Evolutionary conservation across 305 asterid species (phyloP).

Genomic region (Solanum hybrid): DNA sequence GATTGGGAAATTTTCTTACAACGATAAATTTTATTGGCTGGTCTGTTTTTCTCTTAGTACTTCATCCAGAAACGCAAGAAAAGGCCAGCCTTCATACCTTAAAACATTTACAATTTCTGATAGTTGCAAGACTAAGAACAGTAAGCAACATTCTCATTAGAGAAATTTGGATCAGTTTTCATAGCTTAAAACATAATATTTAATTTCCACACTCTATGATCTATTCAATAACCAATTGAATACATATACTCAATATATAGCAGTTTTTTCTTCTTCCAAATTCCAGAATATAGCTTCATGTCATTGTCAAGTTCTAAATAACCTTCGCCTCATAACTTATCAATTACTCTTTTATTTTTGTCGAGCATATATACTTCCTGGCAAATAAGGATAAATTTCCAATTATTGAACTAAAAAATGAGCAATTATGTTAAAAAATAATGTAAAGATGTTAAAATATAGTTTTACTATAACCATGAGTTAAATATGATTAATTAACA

Average conservation of each 20-base stretch:
- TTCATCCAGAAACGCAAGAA: conserved; percentile 56
- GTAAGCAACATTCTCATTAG: neutral
- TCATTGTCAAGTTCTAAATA: neutral
- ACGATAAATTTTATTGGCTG: conserved; percentile 46
- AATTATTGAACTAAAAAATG: too few species aligned
- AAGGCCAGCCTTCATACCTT: conserved; percentile 21
- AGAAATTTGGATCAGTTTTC: too few species aligned
- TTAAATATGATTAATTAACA: too few species aligned
- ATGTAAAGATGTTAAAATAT: neutral
- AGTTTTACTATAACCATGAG: neutral
- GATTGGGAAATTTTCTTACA: conserved; percentile 8
- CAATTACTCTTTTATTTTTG: neutral
- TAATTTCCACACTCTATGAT: too few species aligned
- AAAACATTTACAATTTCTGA: neutral
- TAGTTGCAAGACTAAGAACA: neutral
- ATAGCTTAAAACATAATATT: too few species aligned
- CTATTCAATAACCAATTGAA: too few species aligned
- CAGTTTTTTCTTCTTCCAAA: neutral
- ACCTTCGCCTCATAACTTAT: neutral
- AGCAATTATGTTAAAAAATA: neutral
- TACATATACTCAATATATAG: too few species aligned
- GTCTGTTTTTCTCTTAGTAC: conserved; percentile 42
- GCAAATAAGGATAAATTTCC: neutral
- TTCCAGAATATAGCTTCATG: neutral
- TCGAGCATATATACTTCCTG: neutral